Base-by-base conservation (phyloP, 768 basidiomycete genomes). In the Xanthoconium stramineum region DNA sequence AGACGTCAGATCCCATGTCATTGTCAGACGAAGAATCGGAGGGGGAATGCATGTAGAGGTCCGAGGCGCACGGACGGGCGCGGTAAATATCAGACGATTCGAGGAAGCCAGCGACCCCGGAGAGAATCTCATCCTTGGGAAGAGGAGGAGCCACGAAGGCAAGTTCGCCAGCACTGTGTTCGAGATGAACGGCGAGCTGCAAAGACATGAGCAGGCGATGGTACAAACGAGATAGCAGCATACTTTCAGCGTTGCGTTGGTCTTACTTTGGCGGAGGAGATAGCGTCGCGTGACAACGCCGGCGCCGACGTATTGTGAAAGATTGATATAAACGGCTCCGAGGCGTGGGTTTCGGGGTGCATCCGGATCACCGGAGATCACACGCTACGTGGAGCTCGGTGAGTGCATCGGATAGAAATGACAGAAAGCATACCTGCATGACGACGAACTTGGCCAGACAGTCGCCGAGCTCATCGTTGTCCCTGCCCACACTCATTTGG, bases 221-320 rank as follows among this genome's bases (percentile, higher is more conserved):
- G 2, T 15, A 44, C 13, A 28, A 48, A 11, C 12, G 51, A 47
- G 8, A 19, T 35, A 10, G 17, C 10, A 17, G 50, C 45, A 44
- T 43, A 88, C 86, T 77, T 87, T 87, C 47, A 92, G 75, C 7
- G 84, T 87, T 1, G 90, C 88, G 61, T 92, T 92, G 38, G 84
- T 89, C 71, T 88, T 89, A 62, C 86, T 89, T 62, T 88, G 81
- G 47, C 82, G 76, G 6, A 91, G 72, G 8, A 90, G 76, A 69
- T 89, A 88, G 7, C 82, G 76, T 17, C 90, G 77, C 11, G 83
- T 82, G 28, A 89, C 78, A 30, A 69, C 66, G 9, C 81, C 81
- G 2, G 73, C 81, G 46, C 79, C 77, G 14, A 83, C 85, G 61
- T 90, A 92, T 64, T 91, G 85, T 0, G 90, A 84, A 2, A 92